A percentile compares a stretch with the other conserved stretches of the same genome.
Evolutionary conservation across 176 grass and related monocot species (phyloP).

Genomic region (Chloris gayana): DNA sequence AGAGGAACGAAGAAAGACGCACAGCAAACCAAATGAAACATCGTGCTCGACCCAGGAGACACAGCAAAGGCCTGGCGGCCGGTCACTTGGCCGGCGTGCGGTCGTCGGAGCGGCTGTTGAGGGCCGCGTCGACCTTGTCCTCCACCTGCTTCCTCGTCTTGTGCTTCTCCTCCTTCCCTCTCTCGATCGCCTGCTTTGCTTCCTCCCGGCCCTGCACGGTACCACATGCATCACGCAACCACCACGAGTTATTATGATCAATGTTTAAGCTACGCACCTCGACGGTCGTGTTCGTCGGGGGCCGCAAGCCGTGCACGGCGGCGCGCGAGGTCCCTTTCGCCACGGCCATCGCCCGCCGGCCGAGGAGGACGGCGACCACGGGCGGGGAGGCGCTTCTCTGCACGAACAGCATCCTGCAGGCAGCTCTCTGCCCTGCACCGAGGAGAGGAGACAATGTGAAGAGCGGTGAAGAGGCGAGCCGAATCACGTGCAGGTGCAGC

Average conservation of each 20-base stretch:
- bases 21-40: neutral
- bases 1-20: neutral
- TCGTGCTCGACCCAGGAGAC: neutral
- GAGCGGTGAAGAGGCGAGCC: too few species aligned
- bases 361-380: neutral
- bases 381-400: neutral
- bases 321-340: constrained; percentile 38
- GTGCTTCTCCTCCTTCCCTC: constrained; percentile 38
- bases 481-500: neutral
- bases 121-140: constrained; percentile 39
- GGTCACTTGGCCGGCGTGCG: neutral
- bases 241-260: too few species aligned
- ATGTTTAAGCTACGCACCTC: neutral
- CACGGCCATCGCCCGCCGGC: constrained; percentile 40
- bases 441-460: neutral
- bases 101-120: neutral
- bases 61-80: neutral
- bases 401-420: neutral
- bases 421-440: neutral
- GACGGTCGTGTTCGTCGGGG: constrained; percentile 23
- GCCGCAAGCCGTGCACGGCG: constrained; percentile 51
- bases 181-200: constrained; percentile 26
- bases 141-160: constrained; percentile 39
- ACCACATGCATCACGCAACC: too few species aligned
- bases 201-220: constrained; percentile 26